Base-by-base conservation (phyloP, 2,329 filamentous ascomycete genomes). In the Diplodia seriata region DNA sequence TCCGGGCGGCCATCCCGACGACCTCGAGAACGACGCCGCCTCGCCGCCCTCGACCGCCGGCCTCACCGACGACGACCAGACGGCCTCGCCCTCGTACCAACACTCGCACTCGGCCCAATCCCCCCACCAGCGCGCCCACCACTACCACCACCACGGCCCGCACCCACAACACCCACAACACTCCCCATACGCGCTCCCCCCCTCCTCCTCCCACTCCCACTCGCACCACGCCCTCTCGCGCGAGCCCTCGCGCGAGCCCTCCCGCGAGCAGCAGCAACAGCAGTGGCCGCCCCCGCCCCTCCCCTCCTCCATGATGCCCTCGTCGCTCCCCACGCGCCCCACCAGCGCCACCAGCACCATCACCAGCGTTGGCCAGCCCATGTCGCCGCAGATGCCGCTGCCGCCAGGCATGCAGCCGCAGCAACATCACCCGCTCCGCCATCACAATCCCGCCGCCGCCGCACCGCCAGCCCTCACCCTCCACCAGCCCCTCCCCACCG, bases 41-140 rank as follows among this genome's bases (percentile, higher is more conserved):
- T 76, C 70, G 73, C 80, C 73, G 47, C 76, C 18, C 71, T 78
- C 69, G 73, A 73, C 47, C 75, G 31, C 12, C 54, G 31, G 14
- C 72, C 56, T n/a, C 29, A 20, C 14, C 51, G 54, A 54, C 53
- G n/a, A 74, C 73, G 55, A 69, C 72, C 8, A 70, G 68, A 36
- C 73, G 69, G 66, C 70, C 71, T 31, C 56, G 2, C 56, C 40
- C 40, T 43, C 40, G 18, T 43, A 56, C 31, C 31, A 31, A 5
- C 31, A 5, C 68, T 71, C 47, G 66, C 56, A 61, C 20, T 2
- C 15, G 23, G 11, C 15, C 1, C 40, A 43, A 18, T 61, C 56
- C 9, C 56, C 57, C 18, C 57, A 62, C 29, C 38, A 62, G 14
- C 57, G 57, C 57, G 57, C 65, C 49, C 70, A 71, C 55, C 75